Evolutionary conservation across 495 filamentous ascomycete species (phyloP), one percentile per base, ranked within the genome.

Genomic region (Trichocladium antarcticum): DNA sequence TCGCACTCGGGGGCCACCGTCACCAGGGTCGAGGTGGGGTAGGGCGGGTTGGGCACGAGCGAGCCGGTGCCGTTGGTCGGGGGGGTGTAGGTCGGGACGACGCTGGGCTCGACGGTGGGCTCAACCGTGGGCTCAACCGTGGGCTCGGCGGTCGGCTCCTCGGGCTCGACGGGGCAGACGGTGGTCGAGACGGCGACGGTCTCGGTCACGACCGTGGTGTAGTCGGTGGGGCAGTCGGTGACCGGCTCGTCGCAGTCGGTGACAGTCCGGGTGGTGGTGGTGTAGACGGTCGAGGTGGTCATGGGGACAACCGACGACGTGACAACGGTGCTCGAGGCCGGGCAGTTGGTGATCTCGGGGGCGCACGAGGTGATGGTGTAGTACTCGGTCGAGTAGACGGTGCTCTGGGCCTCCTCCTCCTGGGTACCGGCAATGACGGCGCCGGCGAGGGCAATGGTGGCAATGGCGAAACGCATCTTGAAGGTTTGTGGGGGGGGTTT

Each of bases 201-300:
- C 56, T 63, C 61, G 51, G 60, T 63, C 42, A 66, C 59, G 39
- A 60, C 45, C 19, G 27, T 35, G 49, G 63, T 64, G 5, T 73
- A 77, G 47, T 69, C 54, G 24, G 75, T 75, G 20, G 79, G 79
- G 70, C 80, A 83, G 66, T 78, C 61, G 35, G 74, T 78, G 41
- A 81, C 71, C 6, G 69, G 76, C 17, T 79, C 60, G 35, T 75
- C 73, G 59, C 78, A 83, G 51, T 72, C 72, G 66, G 72, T 79
- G 70, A 81, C 67, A 67, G 77, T 79, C 47, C 68, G 63, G 60
- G 70, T 68, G 48, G 72, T 64, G 57, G 75, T 80, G 64, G 65
- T 57, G 70, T 72, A 77, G 70, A 77, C 63, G 47, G 59, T 59
- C 39, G 61, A 58, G 58, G 63, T 65, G 40, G 62, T 66, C 40